These are phyloP conservation scores for Rhodosporidiobolus odoratus DNA, from an alignment of 768 basidiomycete species.

Conservation along the genomic window DNA sequence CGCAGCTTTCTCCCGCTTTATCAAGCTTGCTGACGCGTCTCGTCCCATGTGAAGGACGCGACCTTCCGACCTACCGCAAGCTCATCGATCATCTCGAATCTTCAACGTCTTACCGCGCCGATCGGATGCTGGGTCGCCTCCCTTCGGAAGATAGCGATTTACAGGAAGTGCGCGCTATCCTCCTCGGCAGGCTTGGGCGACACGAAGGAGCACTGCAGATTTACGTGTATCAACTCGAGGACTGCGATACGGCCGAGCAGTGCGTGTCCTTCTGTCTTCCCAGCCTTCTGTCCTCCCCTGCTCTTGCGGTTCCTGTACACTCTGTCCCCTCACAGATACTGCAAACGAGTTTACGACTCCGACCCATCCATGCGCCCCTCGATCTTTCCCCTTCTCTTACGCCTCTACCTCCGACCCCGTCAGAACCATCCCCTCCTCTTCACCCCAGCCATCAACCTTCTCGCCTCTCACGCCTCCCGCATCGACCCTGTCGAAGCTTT, in stretches of 20 bases:
- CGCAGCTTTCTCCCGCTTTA: background rate
- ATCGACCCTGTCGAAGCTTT: conserved; percentile 77
- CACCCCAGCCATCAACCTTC: conserved; percentile 76
- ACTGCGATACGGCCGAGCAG: conserved; percentile 85
- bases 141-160: conserved; percentile 67
- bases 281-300: background rate
- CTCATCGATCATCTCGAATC: conserved; percentile 70
- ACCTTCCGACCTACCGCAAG: conserved; percentile 58
- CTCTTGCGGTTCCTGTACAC: conserved; percentile 4
- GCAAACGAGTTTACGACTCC: conserved; percentile 69
- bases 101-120: conserved; percentile 65
- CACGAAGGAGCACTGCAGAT: conserved; percentile 93
- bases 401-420: conserved; percentile 70
- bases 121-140: conserved; percentile 74
- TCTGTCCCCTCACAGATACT: conserved; percentile 60
- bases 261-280: conserved; percentile 54
- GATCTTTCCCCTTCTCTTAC: conserved; percentile 78
- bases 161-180: conserved; percentile 83
- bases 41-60: conserved; percentile 48
- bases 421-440: conserved; percentile 52
- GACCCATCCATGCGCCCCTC: conserved; percentile 52
- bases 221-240: conserved; percentile 80
- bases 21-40: background rate
- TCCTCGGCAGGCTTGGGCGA: conserved; percentile 79
- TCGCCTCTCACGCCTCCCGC: conserved; percentile 73